Conservation (phyloP, 257 asterid species). For the Solanum pinnatisectum region DNA sequence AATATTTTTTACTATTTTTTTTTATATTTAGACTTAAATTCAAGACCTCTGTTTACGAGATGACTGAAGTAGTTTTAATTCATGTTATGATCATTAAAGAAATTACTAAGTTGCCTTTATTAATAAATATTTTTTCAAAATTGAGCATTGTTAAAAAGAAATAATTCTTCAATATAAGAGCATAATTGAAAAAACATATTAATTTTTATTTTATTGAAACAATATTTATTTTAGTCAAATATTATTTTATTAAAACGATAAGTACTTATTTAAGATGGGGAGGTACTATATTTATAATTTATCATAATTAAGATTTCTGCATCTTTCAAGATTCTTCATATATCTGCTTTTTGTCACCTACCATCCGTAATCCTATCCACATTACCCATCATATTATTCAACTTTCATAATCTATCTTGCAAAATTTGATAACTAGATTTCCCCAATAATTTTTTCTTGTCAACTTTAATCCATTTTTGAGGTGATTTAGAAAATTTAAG, state of each 20-base stretch:
- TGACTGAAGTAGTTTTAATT: too few relatives aligned
- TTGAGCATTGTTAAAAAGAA: background rate
- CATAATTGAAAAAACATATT: background rate
- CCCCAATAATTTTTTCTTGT: background rate
- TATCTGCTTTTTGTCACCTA: slow-evolving; percentile 9
- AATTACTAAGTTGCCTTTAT: background rate
- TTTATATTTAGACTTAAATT: too few relatives aligned
- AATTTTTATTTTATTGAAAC: background rate
- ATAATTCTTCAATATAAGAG: background rate
- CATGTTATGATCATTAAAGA: too few relatives aligned
- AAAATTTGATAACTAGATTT: background rate
- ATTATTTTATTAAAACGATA: background rate
- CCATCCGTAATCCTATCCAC: background rate
- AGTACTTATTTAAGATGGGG: background rate
- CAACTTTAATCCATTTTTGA: background rate
- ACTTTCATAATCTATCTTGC: background rate
- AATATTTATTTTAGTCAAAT: background rate
- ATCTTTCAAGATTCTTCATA: slow-evolving; percentile 2
- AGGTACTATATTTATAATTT: background rate
- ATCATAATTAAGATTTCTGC: background rate
- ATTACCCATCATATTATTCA: background rate
- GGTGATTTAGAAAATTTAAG: background rate
- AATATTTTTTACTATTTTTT: too few relatives aligned
- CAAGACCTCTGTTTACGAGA: too few relatives aligned
- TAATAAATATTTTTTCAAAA: background rate